phyloP scores from a whole-genome alignment of 371 early-diverging fungal genomes.

The Syncephalastrum monosporum region DNA sequence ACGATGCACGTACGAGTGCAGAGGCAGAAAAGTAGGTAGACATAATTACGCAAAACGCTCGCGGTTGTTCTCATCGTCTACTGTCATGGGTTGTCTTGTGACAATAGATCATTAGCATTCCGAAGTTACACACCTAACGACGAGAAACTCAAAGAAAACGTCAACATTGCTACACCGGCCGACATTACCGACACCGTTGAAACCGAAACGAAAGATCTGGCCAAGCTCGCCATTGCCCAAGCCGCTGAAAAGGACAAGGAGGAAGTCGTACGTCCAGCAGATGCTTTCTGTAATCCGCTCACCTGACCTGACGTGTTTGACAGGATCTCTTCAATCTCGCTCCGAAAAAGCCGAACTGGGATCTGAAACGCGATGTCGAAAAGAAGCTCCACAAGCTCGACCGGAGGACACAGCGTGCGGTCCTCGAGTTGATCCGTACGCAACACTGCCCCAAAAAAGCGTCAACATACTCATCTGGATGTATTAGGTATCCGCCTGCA shows the following conservation, averaged over 20 bases:
- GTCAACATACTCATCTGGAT: neutral
- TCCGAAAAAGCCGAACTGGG: slow-evolving; percentile 88
- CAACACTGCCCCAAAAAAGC: neutral
- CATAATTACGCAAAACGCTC: neutral
- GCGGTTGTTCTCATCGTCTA: slow-evolving; percentile 6
- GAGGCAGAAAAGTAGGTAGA: slow-evolving; percentile 20
- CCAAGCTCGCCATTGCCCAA: slow-evolving; percentile 57
- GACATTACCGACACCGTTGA: slow-evolving; percentile 57
- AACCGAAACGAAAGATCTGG: slow-evolving; percentile 55
- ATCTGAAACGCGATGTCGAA: slow-evolving; percentile 83
- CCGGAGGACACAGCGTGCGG: slow-evolving; percentile 66
- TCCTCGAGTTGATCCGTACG: slow-evolving; percentile 76
- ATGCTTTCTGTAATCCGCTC: neutral
- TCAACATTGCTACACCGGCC: slow-evolving; percentile 45
- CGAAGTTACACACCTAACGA: slow-evolving; percentile 63
- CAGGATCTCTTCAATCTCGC: slow-evolving; percentile 80
- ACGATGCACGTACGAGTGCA: slow-evolving; percentile 8
- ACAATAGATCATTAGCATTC: slow-evolving; percentile 39
- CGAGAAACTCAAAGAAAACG: slow-evolving; percentile 44
- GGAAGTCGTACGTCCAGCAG: slow-evolving; percentile 56
- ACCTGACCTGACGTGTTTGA: slow-evolving; percentile 4
- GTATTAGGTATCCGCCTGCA: slow-evolving; percentile 19
- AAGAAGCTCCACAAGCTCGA: slow-evolving; percentile 74
- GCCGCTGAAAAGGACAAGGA: slow-evolving; percentile 64
- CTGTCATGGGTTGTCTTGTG: slow-evolving; percentile 6